phyloP scores from a whole-genome alignment of 2,329 filamentous ascomycete species.

The Alternaria metachromatica region DNA sequence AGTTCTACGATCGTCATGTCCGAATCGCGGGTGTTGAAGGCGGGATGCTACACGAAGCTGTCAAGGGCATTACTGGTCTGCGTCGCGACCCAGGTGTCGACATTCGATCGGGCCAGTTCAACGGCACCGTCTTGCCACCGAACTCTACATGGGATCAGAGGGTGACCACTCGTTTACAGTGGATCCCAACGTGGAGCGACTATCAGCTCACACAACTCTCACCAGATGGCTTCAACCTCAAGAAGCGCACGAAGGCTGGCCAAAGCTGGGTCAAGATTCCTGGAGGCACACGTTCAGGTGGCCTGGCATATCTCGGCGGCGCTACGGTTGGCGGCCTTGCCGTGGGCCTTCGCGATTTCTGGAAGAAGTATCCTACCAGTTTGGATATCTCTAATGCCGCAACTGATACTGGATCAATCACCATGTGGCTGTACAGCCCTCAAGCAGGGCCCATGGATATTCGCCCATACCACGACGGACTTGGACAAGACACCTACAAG shows the following conservation, averaged over 20 bases:
- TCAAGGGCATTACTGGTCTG: slow-evolving; percentile 66
- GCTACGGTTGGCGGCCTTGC: slow-evolving; percentile 65
- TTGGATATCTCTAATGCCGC: slow-evolving; percentile 63
- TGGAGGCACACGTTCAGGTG: slow-evolving; percentile 62
- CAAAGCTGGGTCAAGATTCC: slow-evolving; percentile 66
- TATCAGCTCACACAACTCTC: slow-evolving; percentile 65
- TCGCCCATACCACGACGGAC: slow-evolving; percentile 64
- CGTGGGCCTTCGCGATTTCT: slow-evolving; percentile 66
- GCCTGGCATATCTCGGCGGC: slow-evolving; percentile 65
- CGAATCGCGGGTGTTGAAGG: slow-evolving; percentile 63
- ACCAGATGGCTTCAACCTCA: slow-evolving; percentile 65
- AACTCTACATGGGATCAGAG: slow-evolving; percentile 55
- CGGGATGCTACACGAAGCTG: slow-evolving; percentile 64
- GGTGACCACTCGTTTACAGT: slow-evolving; percentile 58
- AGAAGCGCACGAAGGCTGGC: slow-evolving; percentile 65
- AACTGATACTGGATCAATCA: slow-evolving; percentile 59
- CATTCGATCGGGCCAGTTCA: slow-evolving; percentile 59
- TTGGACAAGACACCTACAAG: slow-evolving; percentile 62
- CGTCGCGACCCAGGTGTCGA: slow-evolving; percentile 61
- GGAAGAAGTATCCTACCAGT: slow-evolving; percentile 67
- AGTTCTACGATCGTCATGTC: slow-evolving; percentile 66
- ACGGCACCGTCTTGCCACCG: slow-evolving; percentile 54
- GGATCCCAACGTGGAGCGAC: slow-evolving; percentile 66
- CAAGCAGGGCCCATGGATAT: slow-evolving; percentile 63
- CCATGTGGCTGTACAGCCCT: slow-evolving; percentile 67